Evolutionary conservation across 306 rosid genomes (phyloP), one percentile per base, ranked within the genome.

Genomic region (Prosopis cineraria): DNA sequence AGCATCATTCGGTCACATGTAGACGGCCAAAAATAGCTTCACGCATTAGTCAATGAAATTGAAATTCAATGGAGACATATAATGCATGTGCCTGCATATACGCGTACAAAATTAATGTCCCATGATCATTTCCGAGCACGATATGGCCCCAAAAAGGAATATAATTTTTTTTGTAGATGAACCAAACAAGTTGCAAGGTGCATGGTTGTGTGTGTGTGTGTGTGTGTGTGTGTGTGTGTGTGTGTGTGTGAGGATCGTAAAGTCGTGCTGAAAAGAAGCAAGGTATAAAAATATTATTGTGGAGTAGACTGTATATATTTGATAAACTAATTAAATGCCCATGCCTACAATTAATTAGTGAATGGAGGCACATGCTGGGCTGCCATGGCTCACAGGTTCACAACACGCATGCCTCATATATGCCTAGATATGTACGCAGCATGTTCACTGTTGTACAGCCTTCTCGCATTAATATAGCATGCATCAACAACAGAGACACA

Each of bases 351-450:
- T 17, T 68, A 27, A 64, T 62, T 60, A 66, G 76, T 40, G 41
- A 70, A 79, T 63, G 45, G 77, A 20, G 65, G 50, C 72, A 79
- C 78, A 71, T 71, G 75, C 36, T 68, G 68, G 37, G 72, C 41
- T 80, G 59, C 72, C 34, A n/a, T 71, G 43, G 80, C 86, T 79
- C 75, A n/a, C n/a, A n/a, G n/a, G 1, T 10, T 70, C 81, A 43
- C 48, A 56, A 71, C 81, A 80, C 34, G 41, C 77, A 67, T 72
- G 73, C 87, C 63, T 80, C 82, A 80, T 45, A 43, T 44, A 48
- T 53, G 36, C 63, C 44, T 74, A 65, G 68, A 79, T 63, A 43
- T 65, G 43, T 64, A 73, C 67, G 52, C 56, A 55, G 19, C 68
- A 73, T 24, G 63, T 71, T 58, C 71, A 72, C 58, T 65, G 72